Conservation (phyloP, 176 grass and related monocot species). For the Paspalum notatum region DNA sequence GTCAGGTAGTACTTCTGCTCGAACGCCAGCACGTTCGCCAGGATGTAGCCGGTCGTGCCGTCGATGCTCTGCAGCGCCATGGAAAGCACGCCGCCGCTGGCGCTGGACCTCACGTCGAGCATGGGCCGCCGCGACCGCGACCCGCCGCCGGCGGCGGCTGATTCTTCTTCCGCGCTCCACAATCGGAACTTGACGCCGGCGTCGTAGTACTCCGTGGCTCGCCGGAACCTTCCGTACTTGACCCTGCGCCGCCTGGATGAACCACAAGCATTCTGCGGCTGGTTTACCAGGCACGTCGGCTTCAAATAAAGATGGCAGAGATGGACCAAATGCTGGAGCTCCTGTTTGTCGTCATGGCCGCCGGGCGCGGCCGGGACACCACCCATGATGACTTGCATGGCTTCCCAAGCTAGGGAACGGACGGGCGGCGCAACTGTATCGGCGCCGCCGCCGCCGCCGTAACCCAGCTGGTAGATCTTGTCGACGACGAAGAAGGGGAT, state of each 20-base stretch:
- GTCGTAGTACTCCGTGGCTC: constrained; percentile 27
- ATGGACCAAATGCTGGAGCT: constrained; percentile 22
- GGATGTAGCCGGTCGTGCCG: constrained; percentile 16
- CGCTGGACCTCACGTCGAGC: background rate
- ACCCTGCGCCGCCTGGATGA: background rate
- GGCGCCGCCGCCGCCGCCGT: background rate
- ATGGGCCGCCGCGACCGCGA: background rate
- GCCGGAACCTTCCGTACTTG: constrained; percentile 13
- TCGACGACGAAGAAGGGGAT: constrained; percentile 9
- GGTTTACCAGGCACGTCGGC: background rate
- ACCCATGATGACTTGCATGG: background rate
- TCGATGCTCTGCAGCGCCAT: background rate
- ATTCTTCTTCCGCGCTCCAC: background rate
- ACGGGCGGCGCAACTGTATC: background rate
- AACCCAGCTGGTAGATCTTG: background rate
- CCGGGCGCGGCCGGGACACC: background rate
- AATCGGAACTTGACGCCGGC: constrained; percentile 17
- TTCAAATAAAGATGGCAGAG: constrained; percentile 28
- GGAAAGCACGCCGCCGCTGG: background rate
- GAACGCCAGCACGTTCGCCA: constrained; percentile 15
- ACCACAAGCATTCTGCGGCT: background rate
- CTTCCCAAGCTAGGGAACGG: background rate
- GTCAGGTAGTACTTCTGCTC: background rate
- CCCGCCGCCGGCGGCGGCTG: background rate
- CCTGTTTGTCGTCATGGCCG: background rate